phyloP scores from a whole-genome alignment of 2,329 filamentous ascomycete species.

The Diaporthe capsici region DNA sequence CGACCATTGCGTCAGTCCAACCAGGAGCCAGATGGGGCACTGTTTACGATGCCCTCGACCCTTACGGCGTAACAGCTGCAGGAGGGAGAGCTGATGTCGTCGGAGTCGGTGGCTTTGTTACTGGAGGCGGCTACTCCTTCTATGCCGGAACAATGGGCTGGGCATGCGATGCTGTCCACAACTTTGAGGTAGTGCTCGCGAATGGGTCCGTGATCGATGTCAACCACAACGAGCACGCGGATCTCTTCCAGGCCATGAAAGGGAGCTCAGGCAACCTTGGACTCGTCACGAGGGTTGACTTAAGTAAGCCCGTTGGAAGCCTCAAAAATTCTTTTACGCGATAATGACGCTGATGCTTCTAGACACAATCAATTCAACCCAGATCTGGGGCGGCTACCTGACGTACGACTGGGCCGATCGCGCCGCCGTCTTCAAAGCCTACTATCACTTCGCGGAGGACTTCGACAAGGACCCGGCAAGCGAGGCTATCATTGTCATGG shows the following conservation, averaged over 20 bases:
- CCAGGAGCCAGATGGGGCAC: conserved; percentile 48
- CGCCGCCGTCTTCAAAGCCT: conserved; percentile 47
- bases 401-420: conserved; percentile 45
- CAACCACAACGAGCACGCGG: conserved; percentile 52
- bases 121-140: conserved; percentile 50
- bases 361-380: conserved; percentile 44
- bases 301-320: conserved; percentile 1
- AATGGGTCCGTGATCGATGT: conserved; percentile 58
- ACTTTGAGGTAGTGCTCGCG: conserved; percentile 60
- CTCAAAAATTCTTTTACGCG: neutral
- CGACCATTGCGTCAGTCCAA: conserved; percentile 49
- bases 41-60: conserved; percentile 46
- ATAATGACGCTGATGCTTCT: neutral
- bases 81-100: conserved; percentile 46
- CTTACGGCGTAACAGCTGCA: conserved; percentile 42
- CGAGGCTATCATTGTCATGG: conserved; percentile 46
- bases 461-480: conserved; percentile 47
- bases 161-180: conserved; percentile 58
- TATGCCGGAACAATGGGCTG: conserved; percentile 53
- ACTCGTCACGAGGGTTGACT: conserved; percentile 51
- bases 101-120: conserved; percentile 45
- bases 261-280: conserved; percentile 64
- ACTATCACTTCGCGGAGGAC: conserved; percentile 48
- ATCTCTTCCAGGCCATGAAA: conserved; percentile 61
- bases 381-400: conserved; percentile 50